A percentile compares a stretch with the other conserved stretches of the same genome.
Conservation (phyloP, 2,329 filamentous ascomycete species). For the Dryadomyces sulphureus region DNA sequence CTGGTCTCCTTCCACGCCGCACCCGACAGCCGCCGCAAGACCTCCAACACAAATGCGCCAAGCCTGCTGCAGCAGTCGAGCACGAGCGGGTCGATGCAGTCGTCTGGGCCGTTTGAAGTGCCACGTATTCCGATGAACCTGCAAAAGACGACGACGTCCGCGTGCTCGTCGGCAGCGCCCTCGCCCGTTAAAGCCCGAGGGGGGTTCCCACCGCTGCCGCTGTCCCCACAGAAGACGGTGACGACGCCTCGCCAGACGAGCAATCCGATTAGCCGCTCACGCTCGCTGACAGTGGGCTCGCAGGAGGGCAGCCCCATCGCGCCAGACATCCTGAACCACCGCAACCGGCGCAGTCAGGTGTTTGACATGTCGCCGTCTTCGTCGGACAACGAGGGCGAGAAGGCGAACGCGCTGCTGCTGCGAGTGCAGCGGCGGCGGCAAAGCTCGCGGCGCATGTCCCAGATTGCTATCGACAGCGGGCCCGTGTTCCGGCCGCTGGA, state of each 20-base stretch:
- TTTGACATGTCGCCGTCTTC: constrained; percentile 95
- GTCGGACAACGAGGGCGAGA: constrained; percentile 90
- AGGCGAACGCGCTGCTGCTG: constrained; percentile 62
- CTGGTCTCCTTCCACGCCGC: constrained; percentile 91
- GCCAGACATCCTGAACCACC: constrained; percentile 57
- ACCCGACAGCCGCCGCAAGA: constrained; percentile 69
- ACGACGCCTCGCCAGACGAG: constrained; percentile 46
- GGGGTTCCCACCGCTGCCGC: constrained; percentile 30
- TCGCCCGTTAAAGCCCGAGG: constrained; percentile 39
- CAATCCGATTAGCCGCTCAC: constrained; percentile 52
- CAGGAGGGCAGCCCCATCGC: constrained; percentile 73
- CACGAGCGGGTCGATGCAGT: constrained; percentile 43
- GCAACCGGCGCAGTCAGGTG: constrained; percentile 85
- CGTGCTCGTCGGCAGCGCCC: constrained; percentile 24
- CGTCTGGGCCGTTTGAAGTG: constrained; percentile 47
- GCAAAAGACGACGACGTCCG: constrained; percentile 40
- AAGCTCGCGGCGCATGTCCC: constrained; percentile 84
- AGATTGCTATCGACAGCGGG: constrained; percentile 64
- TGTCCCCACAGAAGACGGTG: constrained; percentile 49
- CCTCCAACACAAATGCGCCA: constrained; percentile 80
- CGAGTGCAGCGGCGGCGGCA: constrained; percentile 90
- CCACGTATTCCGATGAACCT: constrained; percentile 46
- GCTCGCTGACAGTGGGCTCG: constrained; percentile 87
- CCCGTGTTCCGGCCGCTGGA: constrained; percentile 84
- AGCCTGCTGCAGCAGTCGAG: constrained; percentile 67